These are phyloP conservation scores for Epichloe uncinata DNA, from an alignment of 2,329 filamentous ascomycete species.

Conservation along the genomic window DNA sequence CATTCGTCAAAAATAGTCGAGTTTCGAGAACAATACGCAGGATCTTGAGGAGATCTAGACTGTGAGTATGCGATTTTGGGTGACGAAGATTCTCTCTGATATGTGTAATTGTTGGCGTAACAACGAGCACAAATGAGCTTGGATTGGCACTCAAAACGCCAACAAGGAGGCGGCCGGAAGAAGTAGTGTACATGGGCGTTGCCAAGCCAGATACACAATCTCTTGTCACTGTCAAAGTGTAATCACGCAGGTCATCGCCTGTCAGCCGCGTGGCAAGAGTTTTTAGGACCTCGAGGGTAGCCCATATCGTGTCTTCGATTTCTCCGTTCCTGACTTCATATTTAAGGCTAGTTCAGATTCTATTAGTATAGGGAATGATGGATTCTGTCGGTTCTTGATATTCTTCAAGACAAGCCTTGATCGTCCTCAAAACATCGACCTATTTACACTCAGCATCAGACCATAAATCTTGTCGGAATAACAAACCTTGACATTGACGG, in stretches of 20 bases:
- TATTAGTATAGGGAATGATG: slow-evolving; percentile 33
- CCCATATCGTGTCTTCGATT: slow-evolving; percentile 41
- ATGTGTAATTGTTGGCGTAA: slow-evolving; percentile 32
- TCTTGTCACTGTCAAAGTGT: slow-evolving; percentile 33
- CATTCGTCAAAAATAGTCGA: slow-evolving; percentile 25
- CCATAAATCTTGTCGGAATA: background rate
- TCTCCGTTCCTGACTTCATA: slow-evolving; percentile 51
- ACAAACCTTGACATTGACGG: slow-evolving; percentile 41
- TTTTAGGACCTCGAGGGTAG: slow-evolving; percentile 40
- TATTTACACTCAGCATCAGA: slow-evolving; percentile 12
- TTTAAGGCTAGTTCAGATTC: slow-evolving; percentile 47
- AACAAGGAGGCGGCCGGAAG: slow-evolving; percentile 38
- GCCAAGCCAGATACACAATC: slow-evolving; percentile 41
- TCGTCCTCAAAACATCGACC: slow-evolving; percentile 43
- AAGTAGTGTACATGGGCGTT: slow-evolving; percentile 37
- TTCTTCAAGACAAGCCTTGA: slow-evolving; percentile 37
- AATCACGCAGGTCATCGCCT: slow-evolving; percentile 30
- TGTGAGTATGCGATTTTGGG: slow-evolving; percentile 35
- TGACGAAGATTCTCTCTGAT: slow-evolving; percentile 37
- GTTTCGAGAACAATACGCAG: slow-evolving; percentile 38
- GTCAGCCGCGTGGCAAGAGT: slow-evolving; percentile 33
- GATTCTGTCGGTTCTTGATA: slow-evolving; percentile 34
- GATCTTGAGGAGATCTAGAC: slow-evolving; percentile 37
- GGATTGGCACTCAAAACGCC: slow-evolving; percentile 35
- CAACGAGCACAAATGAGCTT: slow-evolving; percentile 33